A percentile compares a stretch with the other conserved stretches of the same genome.
phyloP scores from a whole-genome alignment of 2,329 filamentous ascomycete genomes.

The Aspergillus hiratsukae region DNA sequence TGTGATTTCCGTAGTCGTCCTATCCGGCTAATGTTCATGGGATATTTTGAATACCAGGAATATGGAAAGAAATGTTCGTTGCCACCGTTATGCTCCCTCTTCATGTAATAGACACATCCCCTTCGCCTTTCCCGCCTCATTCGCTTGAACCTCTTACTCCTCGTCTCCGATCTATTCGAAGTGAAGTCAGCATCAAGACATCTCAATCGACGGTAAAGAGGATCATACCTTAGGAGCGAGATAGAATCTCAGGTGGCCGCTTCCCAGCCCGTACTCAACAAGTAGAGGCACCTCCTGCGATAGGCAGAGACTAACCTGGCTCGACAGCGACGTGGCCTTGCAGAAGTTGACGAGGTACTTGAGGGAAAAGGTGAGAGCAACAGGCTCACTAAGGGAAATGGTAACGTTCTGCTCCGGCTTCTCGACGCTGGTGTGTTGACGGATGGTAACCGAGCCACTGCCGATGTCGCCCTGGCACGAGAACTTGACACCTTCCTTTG shows the following conservation, averaged over 20 bases:
- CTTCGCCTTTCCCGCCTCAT: constrained; percentile 18
- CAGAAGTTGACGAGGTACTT: constrained; percentile 99
- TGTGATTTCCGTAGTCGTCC: neutral
- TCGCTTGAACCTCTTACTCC: constrained; percentile 34
- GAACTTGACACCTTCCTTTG: constrained; percentile 97
- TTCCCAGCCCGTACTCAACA: constrained; percentile 83
- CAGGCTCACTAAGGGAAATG: constrained; percentile 87
- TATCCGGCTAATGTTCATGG: constrained; percentile 11
- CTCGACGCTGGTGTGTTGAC: constrained; percentile 82
- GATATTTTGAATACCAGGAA: constrained; percentile 23
- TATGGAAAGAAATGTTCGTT: constrained; percentile 28
- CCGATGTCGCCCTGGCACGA: constrained; percentile 91
- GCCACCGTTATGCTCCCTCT: constrained; percentile 46
- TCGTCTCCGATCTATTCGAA: constrained; percentile 58
- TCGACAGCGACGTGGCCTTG: constrained; percentile 85
- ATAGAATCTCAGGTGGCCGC: constrained; percentile 93
- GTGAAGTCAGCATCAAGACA: neutral
- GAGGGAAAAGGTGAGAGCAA: constrained; percentile 92
- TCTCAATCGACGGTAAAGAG: neutral
- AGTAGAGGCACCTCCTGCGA: constrained; percentile 94
- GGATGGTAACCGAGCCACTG: constrained; percentile 86
- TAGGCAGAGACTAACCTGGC: constrained; percentile 81
- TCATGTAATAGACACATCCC: constrained; percentile 26
- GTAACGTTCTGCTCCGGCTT: constrained; percentile 81
- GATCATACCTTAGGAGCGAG: constrained; percentile 85